Percentiles rank a stretch among this genome's conserved stretches.
phyloP scores from a whole-genome alignment of 176 grass and related monocot genomes.

The Dendrocalamus sinicus region DNA sequence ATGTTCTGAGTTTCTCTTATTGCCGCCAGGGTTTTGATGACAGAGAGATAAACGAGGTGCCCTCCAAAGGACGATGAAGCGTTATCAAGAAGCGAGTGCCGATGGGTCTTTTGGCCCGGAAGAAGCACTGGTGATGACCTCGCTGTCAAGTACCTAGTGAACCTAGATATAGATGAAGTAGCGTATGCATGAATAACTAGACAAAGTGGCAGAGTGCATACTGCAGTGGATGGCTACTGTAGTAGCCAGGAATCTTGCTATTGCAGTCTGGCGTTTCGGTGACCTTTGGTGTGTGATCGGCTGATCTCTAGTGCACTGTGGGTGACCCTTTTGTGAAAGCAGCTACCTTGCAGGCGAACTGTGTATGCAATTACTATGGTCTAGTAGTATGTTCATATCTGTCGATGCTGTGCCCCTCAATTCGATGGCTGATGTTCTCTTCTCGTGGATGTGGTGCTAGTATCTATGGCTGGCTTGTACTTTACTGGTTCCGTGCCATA shows the following conservation, averaged over 20 bases:
- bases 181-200: slow-evolving; percentile 39
- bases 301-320: background rate
- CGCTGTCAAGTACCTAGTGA: background rate
- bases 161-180: slow-evolving; percentile 30
- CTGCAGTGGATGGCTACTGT: background rate
- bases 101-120: slow-evolving; percentile 47
- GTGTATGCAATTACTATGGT: background rate
- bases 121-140: slow-evolving; percentile 38
- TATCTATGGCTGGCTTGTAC: background rate
- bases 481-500: background rate
- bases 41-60: slow-evolving; percentile 50
- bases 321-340: too few species aligned
- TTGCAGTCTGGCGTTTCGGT: background rate
- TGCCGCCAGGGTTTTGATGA: slow-evolving; percentile 62
- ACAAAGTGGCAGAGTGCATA: background rate
- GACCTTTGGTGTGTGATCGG: background rate
- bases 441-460: background rate
- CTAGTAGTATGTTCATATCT: background rate
- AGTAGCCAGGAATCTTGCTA: background rate
- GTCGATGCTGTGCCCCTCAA: background rate
- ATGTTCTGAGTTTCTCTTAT: background rate
- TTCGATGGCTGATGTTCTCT: background rate
- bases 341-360: background rate
- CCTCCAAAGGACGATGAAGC: slow-evolving; percentile 33
- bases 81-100: slow-evolving; percentile 54